Conservation (phyloP, 129 eudicot genomes). For the Logfia minima region DNA sequence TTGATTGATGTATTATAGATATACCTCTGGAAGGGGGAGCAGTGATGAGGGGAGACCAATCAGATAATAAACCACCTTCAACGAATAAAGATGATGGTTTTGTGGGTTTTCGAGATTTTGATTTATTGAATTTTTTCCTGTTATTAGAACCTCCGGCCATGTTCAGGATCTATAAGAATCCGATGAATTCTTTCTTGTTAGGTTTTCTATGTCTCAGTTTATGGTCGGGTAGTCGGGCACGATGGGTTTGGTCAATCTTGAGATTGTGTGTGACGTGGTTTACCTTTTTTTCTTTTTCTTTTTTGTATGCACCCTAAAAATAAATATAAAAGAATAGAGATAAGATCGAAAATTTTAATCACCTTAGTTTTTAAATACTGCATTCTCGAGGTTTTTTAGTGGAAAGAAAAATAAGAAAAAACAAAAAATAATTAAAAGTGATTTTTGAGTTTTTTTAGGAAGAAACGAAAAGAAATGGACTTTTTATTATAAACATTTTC, state of each 20-base stretch:
- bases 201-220: background rate
- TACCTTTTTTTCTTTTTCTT: too few species aligned
- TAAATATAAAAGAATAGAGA: too few species aligned
- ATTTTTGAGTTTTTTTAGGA: too few species aligned
- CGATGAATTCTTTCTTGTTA: slow-evolving; percentile 5
- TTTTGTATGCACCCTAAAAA: too few species aligned
- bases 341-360: too few species aligned
- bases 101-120: slow-evolving; percentile 34
- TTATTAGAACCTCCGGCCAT: slow-evolving; percentile 63
- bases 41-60: slow-evolving; percentile 48
- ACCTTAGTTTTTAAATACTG: too few species aligned
- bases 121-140: slow-evolving; percentile 35
- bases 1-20: background rate
- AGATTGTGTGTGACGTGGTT: slow-evolving; percentile 1
- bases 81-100: slow-evolving; percentile 47
- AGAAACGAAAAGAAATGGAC: too few species aligned
- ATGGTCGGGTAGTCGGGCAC: background rate
- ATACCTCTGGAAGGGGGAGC: slow-evolving; percentile 62
- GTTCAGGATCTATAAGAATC: background rate
- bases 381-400: too few species aligned
- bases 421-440: too few species aligned
- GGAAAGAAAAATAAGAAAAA: too few species aligned
- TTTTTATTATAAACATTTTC: too few species aligned
- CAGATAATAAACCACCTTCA: slow-evolving; percentile 70
- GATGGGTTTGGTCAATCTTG: slow-evolving; percentile 7